phyloP scores from a whole-genome alignment of 1,284 basidiomycete genomes.

The Tilletiaria anomala region DNA sequence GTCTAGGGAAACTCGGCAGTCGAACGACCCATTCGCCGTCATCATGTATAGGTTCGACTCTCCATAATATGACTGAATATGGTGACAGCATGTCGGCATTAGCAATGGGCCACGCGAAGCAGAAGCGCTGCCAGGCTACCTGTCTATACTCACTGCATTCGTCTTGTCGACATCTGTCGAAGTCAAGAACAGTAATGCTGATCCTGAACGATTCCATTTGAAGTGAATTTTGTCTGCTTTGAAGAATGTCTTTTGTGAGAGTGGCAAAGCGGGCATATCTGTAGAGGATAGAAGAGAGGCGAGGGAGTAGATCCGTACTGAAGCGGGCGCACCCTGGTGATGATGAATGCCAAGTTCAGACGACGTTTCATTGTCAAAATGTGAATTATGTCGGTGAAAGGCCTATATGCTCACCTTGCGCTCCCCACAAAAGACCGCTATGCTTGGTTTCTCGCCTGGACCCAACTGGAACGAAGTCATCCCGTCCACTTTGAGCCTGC shows the following conservation, averaged over 20 bases:
- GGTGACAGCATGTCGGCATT: too few relatives aligned
- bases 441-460: slow-evolving; percentile 63
- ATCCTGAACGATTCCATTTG: slow-evolving; percentile 89
- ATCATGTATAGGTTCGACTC: slow-evolving; percentile 90
- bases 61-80: slow-evolving; percentile 94
- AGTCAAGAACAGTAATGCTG: slow-evolving; percentile 59
- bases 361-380: background rate
- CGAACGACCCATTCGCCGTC: slow-evolving; percentile 85
- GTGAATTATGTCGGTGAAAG: too few relatives aligned
- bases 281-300: slow-evolving; percentile 51
- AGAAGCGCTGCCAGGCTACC: too few relatives aligned
- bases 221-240: slow-evolving; percentile 86
- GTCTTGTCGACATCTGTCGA: slow-evolving; percentile 93
- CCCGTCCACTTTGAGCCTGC: slow-evolving; percentile 68
- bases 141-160: too few relatives aligned
- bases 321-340: slow-evolving; percentile 72
- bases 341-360: background rate
- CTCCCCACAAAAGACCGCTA: slow-evolving; percentile 83
- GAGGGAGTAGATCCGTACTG: slow-evolving; percentile 68
- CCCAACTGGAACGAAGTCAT: slow-evolving; percentile 61
- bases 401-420: slow-evolving; percentile 53
- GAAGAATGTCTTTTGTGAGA: slow-evolving; percentile 70
- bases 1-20: slow-evolving; percentile 79
- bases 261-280: slow-evolving; percentile 48
- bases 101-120: too few relatives aligned